Evolutionary conservation across 768 basidiomycete species (phyloP), one percentile per base, ranked within the genome.

Genomic region (Naganishia kalamii): DNA sequence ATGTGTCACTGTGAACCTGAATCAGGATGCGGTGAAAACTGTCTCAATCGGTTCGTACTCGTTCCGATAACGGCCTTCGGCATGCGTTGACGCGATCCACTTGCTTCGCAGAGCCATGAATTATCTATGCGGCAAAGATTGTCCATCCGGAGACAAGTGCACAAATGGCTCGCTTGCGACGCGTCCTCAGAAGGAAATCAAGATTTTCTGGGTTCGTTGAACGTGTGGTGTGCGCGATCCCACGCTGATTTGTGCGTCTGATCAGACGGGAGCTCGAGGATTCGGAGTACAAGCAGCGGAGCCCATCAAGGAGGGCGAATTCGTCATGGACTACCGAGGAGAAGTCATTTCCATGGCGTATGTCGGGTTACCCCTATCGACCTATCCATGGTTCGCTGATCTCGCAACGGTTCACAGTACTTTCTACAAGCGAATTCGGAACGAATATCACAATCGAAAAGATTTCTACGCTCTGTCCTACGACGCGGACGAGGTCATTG

Each of bases 391-490:
- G 59, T 60, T 21, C 43, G 47, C 29, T 30, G 2, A 23, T 21
- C n/a, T 35, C 17, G 23, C 13, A 12, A 10, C 7, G 37, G 19
- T 33, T 51, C 23, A 27, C 46, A 74, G 74, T 32, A 72, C 70
- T 2, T 79, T 75, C 65, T 74, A 71, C 65, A 65, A 73, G 15
- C 69, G 77, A 2, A 74, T 77, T 41, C 52, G 69, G 7, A 68
- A 68, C 60, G 70, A 73, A 25, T 77, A 78, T 57, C 68, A 69
- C 25, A 69, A 69, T 10, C 57, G 69, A 12, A 69, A 72, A 54
- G 77, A 79, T 68, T 79, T 74, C 63, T 80, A 79, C 52, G 79
- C 78, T 12, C 68, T 80, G 13, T 76, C 75, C n/a, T 80, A 80
- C 60, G 78, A 77, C 50, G 74, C 71, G 48, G 76, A 77, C 57